These are phyloP conservation scores for Ophiosphaerella korrae DNA, from an alignment of 2,329 filamentous ascomycete species.

Conservation along the genomic window DNA sequence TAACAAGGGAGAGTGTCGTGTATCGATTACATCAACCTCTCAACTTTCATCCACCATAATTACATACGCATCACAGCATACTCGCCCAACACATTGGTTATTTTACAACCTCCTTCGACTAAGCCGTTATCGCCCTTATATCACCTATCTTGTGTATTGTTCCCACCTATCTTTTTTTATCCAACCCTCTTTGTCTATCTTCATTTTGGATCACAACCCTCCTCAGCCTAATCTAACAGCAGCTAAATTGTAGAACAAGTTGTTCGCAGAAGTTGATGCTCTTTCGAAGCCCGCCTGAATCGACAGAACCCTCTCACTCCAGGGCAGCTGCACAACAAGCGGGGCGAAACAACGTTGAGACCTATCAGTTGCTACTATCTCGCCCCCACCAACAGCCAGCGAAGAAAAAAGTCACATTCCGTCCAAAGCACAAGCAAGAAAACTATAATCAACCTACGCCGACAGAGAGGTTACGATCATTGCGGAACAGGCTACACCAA, in stretches of 20 bases:
- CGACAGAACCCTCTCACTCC: background rate
- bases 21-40: too few species aligned
- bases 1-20: too few species aligned
- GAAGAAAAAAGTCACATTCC: background rate
- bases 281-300: background rate
- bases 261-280: background rate
- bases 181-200: background rate
- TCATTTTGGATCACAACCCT: background rate
- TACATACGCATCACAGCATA: too few species aligned
- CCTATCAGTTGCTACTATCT: too few species aligned
- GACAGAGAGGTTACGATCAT: slow-evolving; percentile 7
- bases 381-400: background rate
- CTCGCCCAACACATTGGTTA: too few species aligned
- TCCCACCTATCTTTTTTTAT: background rate
- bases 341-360: too few species aligned
- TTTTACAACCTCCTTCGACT: too few species aligned
- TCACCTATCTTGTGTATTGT: too few species aligned
- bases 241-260: background rate
- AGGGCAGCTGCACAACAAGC: background rate
- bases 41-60: too few species aligned
- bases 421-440: background rate
- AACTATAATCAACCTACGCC: background rate
- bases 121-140: too few species aligned
- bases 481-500: slow-evolving; percentile 9
- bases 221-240: background rate